Conservation (phyloP, 2,329 filamentous ascomycete genomes). For the Phialemonium atrogriseum region DNA sequence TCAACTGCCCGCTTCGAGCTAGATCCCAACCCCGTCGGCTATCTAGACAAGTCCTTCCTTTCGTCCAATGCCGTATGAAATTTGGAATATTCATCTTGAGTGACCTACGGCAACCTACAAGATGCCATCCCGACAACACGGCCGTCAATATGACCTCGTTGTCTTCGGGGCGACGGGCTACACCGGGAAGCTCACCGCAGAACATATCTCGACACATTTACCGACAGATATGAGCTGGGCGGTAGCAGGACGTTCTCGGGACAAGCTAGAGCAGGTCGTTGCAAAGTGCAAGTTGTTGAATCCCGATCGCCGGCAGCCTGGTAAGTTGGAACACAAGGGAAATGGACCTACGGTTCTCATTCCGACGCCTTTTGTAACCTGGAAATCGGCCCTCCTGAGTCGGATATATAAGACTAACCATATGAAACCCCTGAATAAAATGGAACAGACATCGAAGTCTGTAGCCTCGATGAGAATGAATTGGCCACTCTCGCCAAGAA, state of each 20-base stretch:
- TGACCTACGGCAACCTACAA: too few species aligned
- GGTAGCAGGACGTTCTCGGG: slow-evolving; percentile 70
- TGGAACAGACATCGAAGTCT: slow-evolving; percentile 42
- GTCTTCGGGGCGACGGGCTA: slow-evolving; percentile 63
- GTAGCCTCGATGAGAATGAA: slow-evolving; percentile 35
- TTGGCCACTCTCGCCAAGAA: slow-evolving; percentile 44
- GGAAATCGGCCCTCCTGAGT: too few species aligned
- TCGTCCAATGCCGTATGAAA: too few species aligned
- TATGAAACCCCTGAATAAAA: too few species aligned
- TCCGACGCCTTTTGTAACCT: too few species aligned
- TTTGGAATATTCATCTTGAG: too few species aligned
- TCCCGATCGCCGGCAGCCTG: slow-evolving; percentile 61
- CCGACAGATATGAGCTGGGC: slow-evolving; percentile 82
- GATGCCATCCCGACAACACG: slow-evolving; percentile 42
- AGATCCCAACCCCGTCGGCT: too few species aligned
- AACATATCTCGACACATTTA: slow-evolving; percentile 63
- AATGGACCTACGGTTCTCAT: too few species aligned
- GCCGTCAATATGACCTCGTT: slow-evolving; percentile 48
- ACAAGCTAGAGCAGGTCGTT: slow-evolving; percentile 64
- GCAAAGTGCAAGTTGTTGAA: slow-evolving; percentile 59
- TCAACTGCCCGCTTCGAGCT: too few species aligned
- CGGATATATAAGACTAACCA: too few species aligned
- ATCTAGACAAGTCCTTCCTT: too few species aligned
- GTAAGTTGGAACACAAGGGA: too few species aligned
- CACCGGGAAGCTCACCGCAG: slow-evolving; percentile 68